A percentile compares a stretch with the other conserved stretches of the same genome.
These are phyloP conservation scores for Clonostachys rosea DNA, from an alignment of 2,329 filamentous ascomycete species.

Conservation along the genomic window DNA sequence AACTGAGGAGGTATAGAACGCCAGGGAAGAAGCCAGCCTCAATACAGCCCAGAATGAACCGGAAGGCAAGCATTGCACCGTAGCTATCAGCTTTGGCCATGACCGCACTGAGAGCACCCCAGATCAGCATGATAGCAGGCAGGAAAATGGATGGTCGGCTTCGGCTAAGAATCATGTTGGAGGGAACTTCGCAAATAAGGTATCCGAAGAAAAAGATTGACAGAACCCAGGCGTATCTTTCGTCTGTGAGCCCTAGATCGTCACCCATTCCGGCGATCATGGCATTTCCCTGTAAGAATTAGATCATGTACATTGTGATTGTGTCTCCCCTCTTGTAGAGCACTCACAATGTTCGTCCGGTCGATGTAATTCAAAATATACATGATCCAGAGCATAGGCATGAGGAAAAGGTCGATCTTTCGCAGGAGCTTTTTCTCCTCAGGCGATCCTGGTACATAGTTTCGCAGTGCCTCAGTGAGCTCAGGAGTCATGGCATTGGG, in stretches of 20 bases:
- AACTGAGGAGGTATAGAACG: constrained; percentile 44
- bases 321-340: constrained; percentile 26
- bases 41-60: constrained; percentile 43
- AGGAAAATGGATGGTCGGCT: constrained; percentile 43
- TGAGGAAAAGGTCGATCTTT: constrained; percentile 56
- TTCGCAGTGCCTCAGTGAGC: constrained; percentile 14
- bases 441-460: constrained; percentile 15
- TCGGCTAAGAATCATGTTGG: constrained; percentile 44
- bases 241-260: constrained; percentile 29
- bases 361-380: constrained; percentile 10
- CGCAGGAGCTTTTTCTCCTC: constrained; percentile 50
- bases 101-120: constrained; percentile 28
- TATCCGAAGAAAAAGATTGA: constrained; percentile 37
- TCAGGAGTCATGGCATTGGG: constrained; percentile 3
- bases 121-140: constrained; percentile 43
- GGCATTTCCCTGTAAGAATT: constrained; percentile 56
- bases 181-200: constrained; percentile 47
- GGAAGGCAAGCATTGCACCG: constrained; percentile 34
- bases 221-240: constrained; percentile 26
- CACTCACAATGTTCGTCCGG: constrained; percentile 8
- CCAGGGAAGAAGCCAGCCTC: constrained; percentile 48
- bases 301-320: constrained; percentile 5
- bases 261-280: constrained; percentile 46
- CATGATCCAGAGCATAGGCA: constrained; percentile 46
- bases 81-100: constrained; percentile 44